Conservation (phyloP, 768 basidiomycete species). For the Boletellus sp. region DNA sequence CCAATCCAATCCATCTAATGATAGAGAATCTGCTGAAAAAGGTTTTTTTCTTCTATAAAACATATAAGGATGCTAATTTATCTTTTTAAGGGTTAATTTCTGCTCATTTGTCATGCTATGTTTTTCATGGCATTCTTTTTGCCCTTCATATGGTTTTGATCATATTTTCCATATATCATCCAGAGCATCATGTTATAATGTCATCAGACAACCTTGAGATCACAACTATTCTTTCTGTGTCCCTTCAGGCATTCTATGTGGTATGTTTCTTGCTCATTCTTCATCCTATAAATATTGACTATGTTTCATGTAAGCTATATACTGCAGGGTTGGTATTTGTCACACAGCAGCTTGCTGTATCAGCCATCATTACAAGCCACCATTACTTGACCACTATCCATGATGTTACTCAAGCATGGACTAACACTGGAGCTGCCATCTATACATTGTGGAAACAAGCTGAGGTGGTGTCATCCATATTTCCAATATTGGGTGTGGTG, state of each 20-base stretch:
- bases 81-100: neutral
- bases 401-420: conserved; percentile 20
- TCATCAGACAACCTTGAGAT: neutral
- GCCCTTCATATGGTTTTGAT: neutral
- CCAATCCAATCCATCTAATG: neutral
- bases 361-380: neutral
- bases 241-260: neutral
- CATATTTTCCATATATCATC: neutral
- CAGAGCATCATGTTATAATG: neutral
- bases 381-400: conserved; percentile 19
- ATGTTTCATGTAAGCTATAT: conserved; percentile 6
- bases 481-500: conserved; percentile 9
- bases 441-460: conserved; percentile 15
- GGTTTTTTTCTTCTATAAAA: neutral
- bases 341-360: conserved; percentile 16
- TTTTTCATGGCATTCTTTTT: neutral
- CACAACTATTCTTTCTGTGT: neutral
- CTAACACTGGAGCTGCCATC: conserved; percentile 19
- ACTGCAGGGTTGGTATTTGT: conserved; percentile 18
- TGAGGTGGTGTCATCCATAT: conserved; percentile 7
- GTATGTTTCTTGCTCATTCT: neutral
- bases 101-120: neutral
- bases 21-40: neutral
- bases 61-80: neutral
- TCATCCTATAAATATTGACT: neutral